Evolutionary conservation across 2,329 filamentous ascomycete genomes (phyloP), one percentile per base, ranked within the genome.

Genomic region (Anthostomella pinea): DNA sequence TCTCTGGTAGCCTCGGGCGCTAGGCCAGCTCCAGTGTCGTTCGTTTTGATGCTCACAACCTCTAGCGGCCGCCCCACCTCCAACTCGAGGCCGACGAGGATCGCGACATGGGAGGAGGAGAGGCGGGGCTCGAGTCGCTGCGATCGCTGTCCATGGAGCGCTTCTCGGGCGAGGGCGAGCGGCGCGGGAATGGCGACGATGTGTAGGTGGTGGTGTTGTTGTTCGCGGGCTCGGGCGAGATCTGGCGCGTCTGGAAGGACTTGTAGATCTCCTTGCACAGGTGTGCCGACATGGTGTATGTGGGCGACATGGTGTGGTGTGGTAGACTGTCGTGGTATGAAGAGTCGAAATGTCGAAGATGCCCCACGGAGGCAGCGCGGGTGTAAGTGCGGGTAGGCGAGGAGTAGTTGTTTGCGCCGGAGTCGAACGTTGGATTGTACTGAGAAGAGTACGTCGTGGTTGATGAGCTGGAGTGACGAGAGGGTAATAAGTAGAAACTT

Each of bases 261-360:
- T 71, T 65, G 64, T 70, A 74, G 62, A 79, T 73, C 52, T 78
- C 67, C 60, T 75, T 77, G 72, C 73, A 75, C 59, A 79, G 63
- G 51, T 79, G 75, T 50, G 75, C 73, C 11, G 75, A 77, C 69
- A 79, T 77, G 46, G 75, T 78, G 63, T 79, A 75, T 23, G 75
- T 77, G 33, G 73, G 74, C 37, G 73, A 69, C 75, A 79, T 79
- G 25, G 46, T 64, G 45, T 40, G 22, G 11, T 31, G 20, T n/a
- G n/a, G n/a, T n/a, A n/a, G n/a, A n/a, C n/a, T n/a, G n/a, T n/a
- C n/a, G n/a, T n/a, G n/a, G n/a, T n/a, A n/a, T n/a, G n/a, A n/a
- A n/a, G n/a, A n/a, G n/a, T n/a, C n/a, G n/a, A n/a, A n/a, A n/a
- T n/a, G n/a, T n/a, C n/a, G n/a, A n/a, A n/a, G n/a, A n/a, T n/a